Conservation (phyloP, 163 green algal genomes). For the Volvox carteri region DNA sequence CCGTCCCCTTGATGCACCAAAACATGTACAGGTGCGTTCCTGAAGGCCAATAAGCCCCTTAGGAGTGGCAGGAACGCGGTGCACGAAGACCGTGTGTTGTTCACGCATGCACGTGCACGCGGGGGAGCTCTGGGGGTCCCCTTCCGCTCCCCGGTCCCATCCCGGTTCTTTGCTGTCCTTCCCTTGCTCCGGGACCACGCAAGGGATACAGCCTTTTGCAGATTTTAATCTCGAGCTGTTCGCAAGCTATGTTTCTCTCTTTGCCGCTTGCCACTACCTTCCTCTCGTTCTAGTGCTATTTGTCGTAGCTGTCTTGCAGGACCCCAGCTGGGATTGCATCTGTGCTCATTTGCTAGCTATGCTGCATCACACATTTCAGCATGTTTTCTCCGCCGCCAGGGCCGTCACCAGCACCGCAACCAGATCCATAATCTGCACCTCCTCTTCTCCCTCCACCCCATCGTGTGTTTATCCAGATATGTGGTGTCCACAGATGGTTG, state of each 20-base stretch:
- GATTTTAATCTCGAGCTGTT: too few species aligned
- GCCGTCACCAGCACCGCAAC: neutral
- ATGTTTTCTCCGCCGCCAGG: neutral
- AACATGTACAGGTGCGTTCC: constrained; percentile 13
- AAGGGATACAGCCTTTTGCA: too few species aligned
- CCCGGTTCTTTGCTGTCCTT: neutral
- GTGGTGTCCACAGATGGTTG: constrained; percentile 45
- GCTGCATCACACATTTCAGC: neutral
- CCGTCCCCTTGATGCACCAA: constrained; percentile 33
- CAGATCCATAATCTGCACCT: neutral
- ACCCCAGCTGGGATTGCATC: too few species aligned
- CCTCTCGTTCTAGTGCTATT: neutral
- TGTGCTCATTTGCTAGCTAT: too few species aligned
- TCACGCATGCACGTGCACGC: neutral
- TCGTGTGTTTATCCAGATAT: constrained; percentile 40
- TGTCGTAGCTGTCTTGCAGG: too few species aligned
- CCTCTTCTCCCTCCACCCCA: neutral
- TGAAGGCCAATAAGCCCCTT: too few species aligned
- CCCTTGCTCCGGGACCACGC: neutral
- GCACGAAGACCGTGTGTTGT: neutral
- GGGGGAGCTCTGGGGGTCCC: neutral
- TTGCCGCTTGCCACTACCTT: neutral
- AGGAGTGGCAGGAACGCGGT: neutral
- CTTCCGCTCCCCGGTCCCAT: neutral
- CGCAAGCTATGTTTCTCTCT: too few species aligned